These are phyloP conservation scores for Starmerella scarabaei DNA, from an alignment of 805 yeast species.

Conservation along the genomic window DNA sequence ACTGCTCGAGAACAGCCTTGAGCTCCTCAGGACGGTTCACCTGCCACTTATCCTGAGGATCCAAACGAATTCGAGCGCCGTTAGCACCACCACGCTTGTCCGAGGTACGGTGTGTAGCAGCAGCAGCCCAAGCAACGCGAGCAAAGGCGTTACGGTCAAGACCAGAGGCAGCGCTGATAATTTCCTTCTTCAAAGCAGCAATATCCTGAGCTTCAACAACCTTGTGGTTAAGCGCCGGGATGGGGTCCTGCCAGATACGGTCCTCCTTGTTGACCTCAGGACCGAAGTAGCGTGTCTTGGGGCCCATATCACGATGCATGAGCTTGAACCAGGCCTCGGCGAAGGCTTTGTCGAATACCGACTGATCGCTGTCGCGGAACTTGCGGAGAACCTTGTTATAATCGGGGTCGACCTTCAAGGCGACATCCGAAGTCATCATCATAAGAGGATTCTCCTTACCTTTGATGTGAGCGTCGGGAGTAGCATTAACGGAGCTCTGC, in stretches of 20 bases:
- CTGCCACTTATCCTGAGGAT: conserved; percentile 18
- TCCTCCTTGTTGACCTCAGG: conserved; percentile 15
- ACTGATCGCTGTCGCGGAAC: conserved; percentile 10
- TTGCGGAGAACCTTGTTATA: conserved; percentile 9
- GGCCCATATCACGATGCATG: conserved; percentile 19
- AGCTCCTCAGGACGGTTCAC: conserved; percentile 18
- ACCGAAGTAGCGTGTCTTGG: conserved; percentile 14
- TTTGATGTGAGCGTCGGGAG: conserved; percentile 17
- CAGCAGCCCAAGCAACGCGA: conserved; percentile 18
- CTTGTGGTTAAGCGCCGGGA: conserved; percentile 11
- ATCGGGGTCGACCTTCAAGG: conserved; percentile 16
- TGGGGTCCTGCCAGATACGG: conserved; percentile 17
- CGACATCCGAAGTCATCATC: conserved; percentile 19
- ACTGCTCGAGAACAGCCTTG: conserved; percentile 6
- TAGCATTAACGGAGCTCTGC: conserved; percentile 3
- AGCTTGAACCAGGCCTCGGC: conserved; percentile 19
- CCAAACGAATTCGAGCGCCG: conserved; percentile 17
- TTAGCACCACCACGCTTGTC: conserved; percentile 19
- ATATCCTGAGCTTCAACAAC: conserved; percentile 13
- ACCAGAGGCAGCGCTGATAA: conserved; percentile 2
- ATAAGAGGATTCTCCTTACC: conserved; percentile 11
- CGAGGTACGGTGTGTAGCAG: conserved; percentile 15
- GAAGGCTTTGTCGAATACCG: conserved; percentile 14
- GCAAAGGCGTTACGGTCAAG: conserved; percentile 11
- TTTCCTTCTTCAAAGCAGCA: conserved; percentile 7